Evolutionary conservation across 495 filamentous ascomycete genomes (phyloP).

Genomic region (Aspergillus coremiiformis): DNA sequence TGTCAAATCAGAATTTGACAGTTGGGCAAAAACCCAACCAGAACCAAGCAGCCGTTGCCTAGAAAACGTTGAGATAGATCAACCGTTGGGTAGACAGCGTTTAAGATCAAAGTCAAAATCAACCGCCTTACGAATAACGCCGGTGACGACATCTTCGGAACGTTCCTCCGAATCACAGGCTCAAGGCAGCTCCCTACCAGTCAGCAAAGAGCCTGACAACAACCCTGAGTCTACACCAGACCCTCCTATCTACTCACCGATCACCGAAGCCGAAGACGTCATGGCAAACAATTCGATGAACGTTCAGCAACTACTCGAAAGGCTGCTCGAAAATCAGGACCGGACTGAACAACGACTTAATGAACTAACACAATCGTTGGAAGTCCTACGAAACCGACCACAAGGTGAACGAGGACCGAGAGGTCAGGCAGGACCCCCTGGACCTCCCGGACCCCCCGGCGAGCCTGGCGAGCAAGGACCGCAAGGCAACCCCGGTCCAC

Average conservation of each 20-base stretch:
- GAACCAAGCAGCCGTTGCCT: too few species aligned
- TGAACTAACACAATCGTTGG: background rate
- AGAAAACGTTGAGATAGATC: background rate
- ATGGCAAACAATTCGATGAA: background rate
- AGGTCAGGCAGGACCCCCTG: background rate
- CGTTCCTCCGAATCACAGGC: background rate
- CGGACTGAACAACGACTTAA: background rate
- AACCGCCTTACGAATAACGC: background rate
- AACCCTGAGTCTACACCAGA: background rate
- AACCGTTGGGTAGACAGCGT: background rate
- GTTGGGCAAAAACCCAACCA: background rate
- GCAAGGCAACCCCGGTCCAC: too few species aligned
- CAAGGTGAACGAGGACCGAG: background rate
- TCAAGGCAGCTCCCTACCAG: background rate
- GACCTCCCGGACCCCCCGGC: too few species aligned
- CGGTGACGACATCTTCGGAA: background rate
- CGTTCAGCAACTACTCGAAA: background rate
- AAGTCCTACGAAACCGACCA: background rate
- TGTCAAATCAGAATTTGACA: background rate
- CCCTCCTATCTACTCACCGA: background rate
- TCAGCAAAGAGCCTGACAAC: background rate
- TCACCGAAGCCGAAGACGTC: background rate
- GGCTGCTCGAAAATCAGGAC: background rate
- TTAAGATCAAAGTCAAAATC: too few species aligned
- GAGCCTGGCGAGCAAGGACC: too few species aligned